Evolutionary conservation across 495 filamentous ascomycete species (phyloP), one percentile per base, ranked within the genome.

Genomic region (Aspergillus nidulans): DNA sequence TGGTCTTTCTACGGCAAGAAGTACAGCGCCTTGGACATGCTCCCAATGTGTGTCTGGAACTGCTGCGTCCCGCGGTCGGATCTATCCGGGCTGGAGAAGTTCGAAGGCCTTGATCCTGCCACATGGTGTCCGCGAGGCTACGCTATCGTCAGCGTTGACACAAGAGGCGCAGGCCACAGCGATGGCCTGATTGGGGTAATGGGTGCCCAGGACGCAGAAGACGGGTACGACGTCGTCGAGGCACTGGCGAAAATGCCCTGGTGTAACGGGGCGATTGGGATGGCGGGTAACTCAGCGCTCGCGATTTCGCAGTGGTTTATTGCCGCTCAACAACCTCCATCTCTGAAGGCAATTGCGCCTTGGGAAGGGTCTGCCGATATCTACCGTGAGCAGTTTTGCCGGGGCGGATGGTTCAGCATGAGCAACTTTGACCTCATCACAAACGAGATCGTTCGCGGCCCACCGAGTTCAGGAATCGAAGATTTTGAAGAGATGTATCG

Each of bases 281-380:
- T 81, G 60, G 62, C 71, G 0, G 77, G 76, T 0, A 80, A 78
- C 52, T 72, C 67, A 1, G 47, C 51, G 1, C 50, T 69, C 8
- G 74, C 74, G 3, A 74, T 70, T 10, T 60, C 61, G 0, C 75
- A 77, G 52, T 75, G 75, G 74, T 61, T 66, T 25, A 67, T 74
- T 16, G 77, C 72, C 1, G 55, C 69, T 3, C 47, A 66, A 38
- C 61, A 69, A 24, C 75, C 75, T 9, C 72, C 72, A 0, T 67
- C 67, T 0, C 59, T 80, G 7, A 69, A 70, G 20, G 71, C 71
- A 0, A 75, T 78, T 41, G 69, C 76, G 1, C 77, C 76, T 1
- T 78, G 76, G 77, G 75, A 78, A 54, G 74, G 72, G 0, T 69
- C 58, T 40, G 62, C 61, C 3, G 75, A 78, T 57, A 55, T 76